Base-by-base conservation (phyloP, 225 moss, liverwort and hornwort genomes). In the Pseudoscleropodium purum region DNA sequence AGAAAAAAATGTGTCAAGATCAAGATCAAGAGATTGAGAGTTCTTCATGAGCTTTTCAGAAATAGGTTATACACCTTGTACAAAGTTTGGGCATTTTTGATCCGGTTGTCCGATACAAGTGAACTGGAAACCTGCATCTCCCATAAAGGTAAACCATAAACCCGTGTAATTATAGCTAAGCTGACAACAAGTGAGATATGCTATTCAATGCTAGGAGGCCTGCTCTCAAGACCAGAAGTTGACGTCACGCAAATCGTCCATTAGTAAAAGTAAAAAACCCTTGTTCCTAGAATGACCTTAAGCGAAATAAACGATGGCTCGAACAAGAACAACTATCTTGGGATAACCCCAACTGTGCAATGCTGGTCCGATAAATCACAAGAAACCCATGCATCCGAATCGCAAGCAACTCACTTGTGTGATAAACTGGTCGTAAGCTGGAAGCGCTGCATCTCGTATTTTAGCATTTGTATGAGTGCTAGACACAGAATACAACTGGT, bases 381-480 rank as follows among this genome's bases (percentile, higher is more conserved):
- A 25, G 54, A 83, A 64, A 36, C 18, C 37, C 17, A 87, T 56
- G 69, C 47, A 89, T 60, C 85, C 74, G 36, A 77, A 85, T 83
- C 79, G 69, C n/a, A 89, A 43, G 70, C 79, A 74, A 80, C 93
- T 91, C 92, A 97, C 98, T 89, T 98, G 92, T 64, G 89, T 88
- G 59, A 98, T 92, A 87, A 98, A 98, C 84, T 94, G 88, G 81
- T 97, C 96, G 88, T 96, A 98, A 60, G 98, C 97, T 79, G 92
- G 91, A 92, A 98, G 93, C 47, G 94, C 98, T 81, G 95, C 96
- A 93, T 98, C 98, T 89, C 97, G 91, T 41, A 98, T 93, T 87
- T 78, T 91, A 59, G 98, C 96, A 94, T 98, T 98, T 66, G 86
- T 52, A 93, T 98, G 98, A 33, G 95, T 97, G 90, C 98, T 98